These are phyloP conservation scores for Selenicereus undatus DNA, from an alignment of 148 eudicot species.

Conservation along the genomic window DNA sequence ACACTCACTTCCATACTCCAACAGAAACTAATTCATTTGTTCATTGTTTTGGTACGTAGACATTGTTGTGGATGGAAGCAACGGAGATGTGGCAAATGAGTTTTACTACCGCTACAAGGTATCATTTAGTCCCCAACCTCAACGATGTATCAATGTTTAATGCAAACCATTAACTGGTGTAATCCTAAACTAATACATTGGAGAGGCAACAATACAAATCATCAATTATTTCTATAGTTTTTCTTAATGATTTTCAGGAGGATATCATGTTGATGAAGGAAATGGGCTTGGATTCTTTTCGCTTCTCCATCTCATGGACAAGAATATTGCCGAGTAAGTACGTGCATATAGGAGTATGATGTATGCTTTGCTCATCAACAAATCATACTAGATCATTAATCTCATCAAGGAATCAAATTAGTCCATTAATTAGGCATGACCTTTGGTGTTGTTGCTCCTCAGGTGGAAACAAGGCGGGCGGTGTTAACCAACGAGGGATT, in stretches of 20 bases:
- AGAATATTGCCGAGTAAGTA: constrained; percentile 4
- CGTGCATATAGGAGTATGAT: no score
- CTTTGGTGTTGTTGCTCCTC: not conserved
- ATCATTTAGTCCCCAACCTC: not conserved
- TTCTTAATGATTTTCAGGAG: not conserved
- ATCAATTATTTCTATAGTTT: no score
- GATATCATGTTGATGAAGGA: constrained; percentile 9
- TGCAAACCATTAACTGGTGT: no score
- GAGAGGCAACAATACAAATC: no score
- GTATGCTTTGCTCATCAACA: no score
- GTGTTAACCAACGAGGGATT: not conserved
- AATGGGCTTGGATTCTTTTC: constrained; percentile 6
- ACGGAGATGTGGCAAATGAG: constrained; percentile 8
- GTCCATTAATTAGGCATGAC: not conserved
- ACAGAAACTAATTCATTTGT: not conserved
- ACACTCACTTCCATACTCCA: no score
- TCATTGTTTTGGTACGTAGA: not conserved
- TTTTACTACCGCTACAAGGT: constrained; percentile 24
- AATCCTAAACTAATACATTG: no score
- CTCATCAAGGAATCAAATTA: not conserved
- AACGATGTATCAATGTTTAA: no score
- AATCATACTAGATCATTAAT: no score
- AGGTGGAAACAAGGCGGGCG: constrained; percentile 1
- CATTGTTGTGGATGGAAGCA: constrained; percentile 7
- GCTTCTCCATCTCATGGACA: constrained; percentile 12